Percentiles rank a stretch among this genome's conserved stretches.
Conservation (phyloP, 106 monocot genomes). For the Platanthera guangdongensis region DNA sequence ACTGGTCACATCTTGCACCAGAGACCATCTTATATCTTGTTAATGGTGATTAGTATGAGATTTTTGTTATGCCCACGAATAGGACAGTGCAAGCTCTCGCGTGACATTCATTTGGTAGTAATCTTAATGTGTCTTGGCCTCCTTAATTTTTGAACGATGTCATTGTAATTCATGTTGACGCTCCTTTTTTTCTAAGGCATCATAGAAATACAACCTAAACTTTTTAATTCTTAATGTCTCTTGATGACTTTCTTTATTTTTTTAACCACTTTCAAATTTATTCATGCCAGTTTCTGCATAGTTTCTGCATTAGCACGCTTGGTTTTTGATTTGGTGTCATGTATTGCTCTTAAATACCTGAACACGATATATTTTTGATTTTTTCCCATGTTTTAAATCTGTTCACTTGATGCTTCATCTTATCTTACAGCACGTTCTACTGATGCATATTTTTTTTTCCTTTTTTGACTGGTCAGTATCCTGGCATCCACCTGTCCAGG, state of each 20-base stretch:
- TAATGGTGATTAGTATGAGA: neutral
- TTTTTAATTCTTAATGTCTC: neutral
- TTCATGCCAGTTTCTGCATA: neutral
- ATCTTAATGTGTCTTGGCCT: neutral
- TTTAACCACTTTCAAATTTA: neutral
- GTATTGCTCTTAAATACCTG: neutral
- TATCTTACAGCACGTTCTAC: neutral
- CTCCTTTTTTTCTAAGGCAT: neutral
- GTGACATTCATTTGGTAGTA: neutral
- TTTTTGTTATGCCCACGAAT: neutral
- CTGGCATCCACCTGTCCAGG: conserved; percentile 14
- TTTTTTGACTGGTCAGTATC: conserved; percentile 14
- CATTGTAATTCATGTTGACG: neutral
- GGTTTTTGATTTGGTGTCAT: neutral
- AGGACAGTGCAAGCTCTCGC: neutral
- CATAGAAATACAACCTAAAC: neutral
- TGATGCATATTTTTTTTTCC: neutral
- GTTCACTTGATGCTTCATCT: neutral
- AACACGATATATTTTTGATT: neutral
- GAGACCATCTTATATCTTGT: neutral
- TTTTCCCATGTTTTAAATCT: neutral
- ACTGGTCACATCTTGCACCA: too few relatives aligned
- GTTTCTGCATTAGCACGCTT: too few relatives aligned
- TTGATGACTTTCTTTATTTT: neutral
- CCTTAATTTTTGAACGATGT: neutral